phyloP scores from a whole-genome alignment of 208 protist species.

The Porcisia hertigi region DNA sequence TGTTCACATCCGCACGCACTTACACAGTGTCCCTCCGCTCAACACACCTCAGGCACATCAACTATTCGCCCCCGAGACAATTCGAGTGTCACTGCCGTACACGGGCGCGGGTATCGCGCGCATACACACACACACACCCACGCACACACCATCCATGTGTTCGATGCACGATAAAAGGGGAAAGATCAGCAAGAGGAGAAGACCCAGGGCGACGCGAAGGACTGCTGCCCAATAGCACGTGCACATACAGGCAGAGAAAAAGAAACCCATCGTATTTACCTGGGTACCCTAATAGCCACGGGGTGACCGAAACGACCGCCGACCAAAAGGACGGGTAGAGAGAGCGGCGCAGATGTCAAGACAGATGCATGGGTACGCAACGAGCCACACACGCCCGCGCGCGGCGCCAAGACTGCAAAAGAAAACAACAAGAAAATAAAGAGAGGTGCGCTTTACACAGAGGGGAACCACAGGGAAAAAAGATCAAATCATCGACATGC shows the following conservation, averaged over 20 bases:
- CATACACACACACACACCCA: not conserved
- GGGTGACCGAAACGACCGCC: not conserved
- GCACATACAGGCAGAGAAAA: not conserved
- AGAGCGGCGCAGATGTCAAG: not conserved
- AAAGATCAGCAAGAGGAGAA: slow-evolving; percentile 1
- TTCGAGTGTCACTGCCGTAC: not conserved
- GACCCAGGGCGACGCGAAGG: not conserved
- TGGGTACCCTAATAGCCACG: not conserved
- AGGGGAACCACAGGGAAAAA: not conserved
- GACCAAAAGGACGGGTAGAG: not conserved
- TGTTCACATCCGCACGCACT: not conserved
- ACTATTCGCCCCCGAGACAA: not conserved
- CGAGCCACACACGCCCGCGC: not conserved
- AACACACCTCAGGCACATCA: not conserved
- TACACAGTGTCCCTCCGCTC: not conserved
- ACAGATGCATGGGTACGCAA: not conserved
- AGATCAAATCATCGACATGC: not conserved
- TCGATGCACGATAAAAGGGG: not conserved
- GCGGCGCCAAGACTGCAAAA: not conserved
- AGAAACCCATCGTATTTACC: not conserved
- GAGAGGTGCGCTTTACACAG: not conserved
- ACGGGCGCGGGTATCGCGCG: not conserved
- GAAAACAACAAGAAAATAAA: not conserved
- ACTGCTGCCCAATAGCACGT: not conserved
- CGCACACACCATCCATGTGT: not conserved